Base-by-base conservation (phyloP, 2,329 filamentous ascomycete species). In the Ceratocystis variospora region DNA sequence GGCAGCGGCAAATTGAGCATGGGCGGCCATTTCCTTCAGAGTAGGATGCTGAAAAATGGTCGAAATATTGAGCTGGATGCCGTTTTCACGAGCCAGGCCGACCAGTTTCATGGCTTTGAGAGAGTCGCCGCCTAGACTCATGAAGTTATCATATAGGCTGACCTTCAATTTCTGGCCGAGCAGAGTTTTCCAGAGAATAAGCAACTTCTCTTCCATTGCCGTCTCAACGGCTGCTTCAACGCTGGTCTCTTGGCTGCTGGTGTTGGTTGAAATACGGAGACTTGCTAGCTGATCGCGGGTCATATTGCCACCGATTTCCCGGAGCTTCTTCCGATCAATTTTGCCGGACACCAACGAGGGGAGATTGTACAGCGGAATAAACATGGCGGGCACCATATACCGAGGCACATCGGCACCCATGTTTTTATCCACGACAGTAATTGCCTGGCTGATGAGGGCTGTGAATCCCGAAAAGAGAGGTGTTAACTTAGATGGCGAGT, bases 71-170 rank as follows among this genome's bases (percentile, higher is more conserved):
- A 81, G 69, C 0, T 73, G 67, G 3, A 81, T 69, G 3, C 74
- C 74, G 12, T 72, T 70, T 1, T 73, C 74, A 63, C 77, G 74
- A 3, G 79, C 77, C 17, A 75, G 74, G 1, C 78, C 75, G 1
- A 80, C 77, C 2, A 82, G 74, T 64, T 74, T 78, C 80, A 82
- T 82, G 1, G 79, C 79, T n/a, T 76, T 74, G 1, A 82, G 73
- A 0, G 80, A 82, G 71, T 82, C 80, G 5, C 80, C 79, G 0
- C 79, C 79, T 0, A 81, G 73, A 0, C 73, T 73, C 70, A 81
- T 78, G 73, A 81, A 81, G 71, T 75, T 77, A 70, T 78, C 77
- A 6, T 75, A 71, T 1, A 73, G 71, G 15, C 73, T 73, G 10
- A 78, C 69, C 4, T 74, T 72, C 2, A 68, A 33, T 7, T 76